Conservation (phyloP, 1,284 basidiomycete species). For the Cryptococcus sp. region DNA sequence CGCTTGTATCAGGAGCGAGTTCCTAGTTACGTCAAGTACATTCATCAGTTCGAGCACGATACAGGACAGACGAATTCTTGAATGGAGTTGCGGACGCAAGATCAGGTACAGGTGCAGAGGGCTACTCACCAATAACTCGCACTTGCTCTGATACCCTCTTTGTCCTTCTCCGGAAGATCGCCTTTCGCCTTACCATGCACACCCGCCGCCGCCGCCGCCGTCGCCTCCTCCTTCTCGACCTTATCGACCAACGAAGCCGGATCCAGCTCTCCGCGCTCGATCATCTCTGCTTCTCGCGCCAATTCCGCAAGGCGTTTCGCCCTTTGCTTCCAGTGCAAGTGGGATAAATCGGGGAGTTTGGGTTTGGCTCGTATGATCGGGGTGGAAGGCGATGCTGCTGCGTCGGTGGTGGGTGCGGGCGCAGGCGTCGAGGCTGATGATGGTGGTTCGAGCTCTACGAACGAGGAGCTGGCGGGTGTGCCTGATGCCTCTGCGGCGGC, state of each 20-base stretch:
- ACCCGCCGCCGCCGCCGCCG: constrained; percentile 5
- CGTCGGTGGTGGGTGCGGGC: neutral
- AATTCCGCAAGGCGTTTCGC: constrained; percentile 24
- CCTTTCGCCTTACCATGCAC: constrained; percentile 16
- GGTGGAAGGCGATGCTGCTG: constrained; percentile 6
- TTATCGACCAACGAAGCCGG: neutral
- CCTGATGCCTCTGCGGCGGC: neutral
- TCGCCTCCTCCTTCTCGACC: neutral
- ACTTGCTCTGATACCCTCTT: constrained; percentile 26
- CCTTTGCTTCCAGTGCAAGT: constrained; percentile 35
- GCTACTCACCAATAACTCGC: constrained; percentile 42
- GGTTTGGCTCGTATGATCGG: neutral
- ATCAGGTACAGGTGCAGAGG: neutral
- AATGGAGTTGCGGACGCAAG: neutral
- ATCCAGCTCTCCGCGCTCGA: constrained; percentile 13
- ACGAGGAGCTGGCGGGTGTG: neutral
- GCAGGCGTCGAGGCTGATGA: neutral
- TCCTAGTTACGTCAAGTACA: constrained; percentile 35
- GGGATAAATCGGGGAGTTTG: constrained; percentile 19
- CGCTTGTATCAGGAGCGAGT: constrained; percentile 50
- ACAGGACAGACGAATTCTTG: neutral
- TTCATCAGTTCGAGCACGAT: neutral
- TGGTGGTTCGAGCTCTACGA: neutral
- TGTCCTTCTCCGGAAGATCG: constrained; percentile 25
- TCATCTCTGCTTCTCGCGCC: constrained; percentile 21